A percentile compares a stretch with the other conserved stretches of the same genome.
Evolutionary conservation across 2,329 filamentous ascomycete species (phyloP).

Genomic region (Xylaria sp.): DNA sequence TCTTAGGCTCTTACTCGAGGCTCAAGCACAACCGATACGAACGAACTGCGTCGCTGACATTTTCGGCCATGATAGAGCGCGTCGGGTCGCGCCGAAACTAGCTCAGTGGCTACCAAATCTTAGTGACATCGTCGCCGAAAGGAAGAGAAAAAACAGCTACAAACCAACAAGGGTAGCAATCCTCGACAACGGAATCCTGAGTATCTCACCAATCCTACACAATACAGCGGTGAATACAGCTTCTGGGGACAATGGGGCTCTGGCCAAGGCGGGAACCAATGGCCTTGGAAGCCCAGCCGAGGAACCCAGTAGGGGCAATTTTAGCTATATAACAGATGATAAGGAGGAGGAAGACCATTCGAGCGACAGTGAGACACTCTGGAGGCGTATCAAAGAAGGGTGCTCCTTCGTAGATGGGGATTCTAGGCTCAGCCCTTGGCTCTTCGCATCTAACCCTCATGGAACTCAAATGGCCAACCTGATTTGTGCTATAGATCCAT

Average conservation of each 20-base stretch:
- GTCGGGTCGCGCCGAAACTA: no score
- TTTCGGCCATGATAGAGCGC: no score
- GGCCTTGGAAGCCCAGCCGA: neutral
- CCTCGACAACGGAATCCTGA: neutral
- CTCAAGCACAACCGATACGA: no score
- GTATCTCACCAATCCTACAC: neutral
- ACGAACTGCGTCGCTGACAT: no score
- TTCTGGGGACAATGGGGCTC: no score
- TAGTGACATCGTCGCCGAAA: no score
- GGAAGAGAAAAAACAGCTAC: no score
- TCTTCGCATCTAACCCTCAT: conserved; percentile 12
- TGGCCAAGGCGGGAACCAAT: neutral
- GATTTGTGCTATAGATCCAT: conserved; percentile 13
- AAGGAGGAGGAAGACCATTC: neutral
- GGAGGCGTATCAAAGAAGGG: neutral
- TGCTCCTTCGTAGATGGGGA: conserved; percentile 5
- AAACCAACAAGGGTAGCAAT: neutral
- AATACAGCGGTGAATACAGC: neutral
- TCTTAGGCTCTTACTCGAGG: no score
- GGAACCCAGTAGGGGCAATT: no score
- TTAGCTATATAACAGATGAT: no score
- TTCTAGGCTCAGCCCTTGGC: neutral
- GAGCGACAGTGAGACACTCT: neutral
- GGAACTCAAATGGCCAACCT: conserved; percentile 23
- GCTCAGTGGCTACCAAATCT: no score